Base-by-base conservation (phyloP, 805 yeast species). In the Huiozyma naganishii region DNA sequence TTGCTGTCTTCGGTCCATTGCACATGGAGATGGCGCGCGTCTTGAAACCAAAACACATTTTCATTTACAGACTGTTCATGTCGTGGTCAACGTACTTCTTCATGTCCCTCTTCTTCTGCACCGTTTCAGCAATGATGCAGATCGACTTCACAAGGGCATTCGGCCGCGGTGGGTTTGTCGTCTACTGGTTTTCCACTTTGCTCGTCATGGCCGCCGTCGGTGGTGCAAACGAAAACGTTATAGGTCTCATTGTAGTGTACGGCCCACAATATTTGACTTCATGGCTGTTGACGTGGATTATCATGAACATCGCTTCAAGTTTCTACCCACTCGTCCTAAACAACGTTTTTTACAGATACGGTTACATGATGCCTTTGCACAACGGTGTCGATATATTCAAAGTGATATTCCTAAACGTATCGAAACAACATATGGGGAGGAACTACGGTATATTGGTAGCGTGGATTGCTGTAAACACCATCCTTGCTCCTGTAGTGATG, bases 151-250 rank as follows among this genome's bases (percentile, higher is more conserved):
- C 75, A 10, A 52, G 41, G 3, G 62, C 85, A 0, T 83, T 76
- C 66, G 88, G 86, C 1, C 68, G 63, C 33, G 76, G 79, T 7
- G 94, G 94, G 0, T 84, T 83, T 60, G 72, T 84, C 35, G 79
- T 84, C 1, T 74, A 73, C 50, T 85, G 94, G 94, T 70, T 80
- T 74, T 50, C 78, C 27, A 70, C 79, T 5, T 85, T 66, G 57
- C 52, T 84, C 40, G 73, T 85, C 6, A 79, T 84, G 85, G 64
- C 77, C 47, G 84, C 89, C 0, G 82, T 83, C 28, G 94, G 92
- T 46, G 76, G 83, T 40, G 79, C 80, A 17, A 81, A 80, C 55
- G 92, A 85, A 60, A 76, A 80, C 48, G 64, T 74, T 49, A 76
- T 79, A 0, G 57, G 77, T 59, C 30, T 82, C 6, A 55, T 73